Evolutionary conservation across 345 rosid species (phyloP), one percentile per base, ranked within the genome.

Genomic region (Euclidium syriacum): DNA sequence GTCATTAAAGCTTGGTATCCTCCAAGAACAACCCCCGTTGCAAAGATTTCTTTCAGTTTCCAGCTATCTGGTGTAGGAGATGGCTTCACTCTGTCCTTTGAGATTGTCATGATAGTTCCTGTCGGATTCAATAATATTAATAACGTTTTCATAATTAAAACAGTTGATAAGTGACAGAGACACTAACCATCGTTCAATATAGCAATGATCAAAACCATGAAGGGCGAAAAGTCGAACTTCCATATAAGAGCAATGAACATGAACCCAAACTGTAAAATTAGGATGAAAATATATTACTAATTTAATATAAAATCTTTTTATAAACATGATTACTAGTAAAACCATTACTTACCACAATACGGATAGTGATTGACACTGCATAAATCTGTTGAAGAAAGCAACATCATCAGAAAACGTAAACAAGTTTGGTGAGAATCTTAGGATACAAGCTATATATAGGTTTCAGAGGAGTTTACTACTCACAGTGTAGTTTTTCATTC

Each of bases 61-160:
- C 97, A 92, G 77, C 95, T 89, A 61, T 89, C 98, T 2, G 95
- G 98, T 73, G 84, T 46, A 18, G 98, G 96, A 65, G 98, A 92
- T 35, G 98, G 97, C 83, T 87, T 87, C 46, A 92, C 98, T 72
- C 90, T 58, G 40, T 92, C 97, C 74, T 92, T 87, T 33, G 97
- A 83, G 68, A 92, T 92, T 10, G 95, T 92, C 96, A 92, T 88
- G 57, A 92, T 89, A 5, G 98, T 89, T 48, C 98, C 95, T 87
- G 62, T 24, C 40, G 50, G 41, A 52, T 18, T 17, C 14, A 17
- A 10, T 7, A n/a, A 38, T 8, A 57, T 43, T 43, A 47, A 23
- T 10, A 65, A 18, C 20, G 11, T 43, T 23, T 22, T 1, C 46
- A 19, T 6, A 40, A 10, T 12, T 16, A 5, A 17, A 12, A 12